A percentile compares a stretch with the other conserved stretches of the same genome.
Conservation (phyloP, 208 protist genomes). For the Acanthamoeba sp. region DNA sequence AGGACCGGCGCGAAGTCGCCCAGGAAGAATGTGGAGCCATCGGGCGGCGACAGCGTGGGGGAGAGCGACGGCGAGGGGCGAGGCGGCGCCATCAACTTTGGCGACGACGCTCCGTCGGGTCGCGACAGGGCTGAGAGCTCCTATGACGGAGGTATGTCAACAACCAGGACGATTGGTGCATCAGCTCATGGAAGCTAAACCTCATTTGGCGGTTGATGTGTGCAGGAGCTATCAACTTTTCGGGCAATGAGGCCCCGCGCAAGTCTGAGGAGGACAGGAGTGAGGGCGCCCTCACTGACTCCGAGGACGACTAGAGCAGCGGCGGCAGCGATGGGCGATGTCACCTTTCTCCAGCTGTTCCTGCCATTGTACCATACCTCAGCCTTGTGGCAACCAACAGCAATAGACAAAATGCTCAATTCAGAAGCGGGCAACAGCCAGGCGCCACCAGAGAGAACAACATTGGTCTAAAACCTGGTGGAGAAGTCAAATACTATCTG, state of each 20-base stretch:
- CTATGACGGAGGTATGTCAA: not conserved
- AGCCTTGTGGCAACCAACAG: too few species aligned
- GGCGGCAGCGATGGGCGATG: too few species aligned
- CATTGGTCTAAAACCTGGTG: too few species aligned
- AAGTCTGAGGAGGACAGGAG: conserved; percentile 10
- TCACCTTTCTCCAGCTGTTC: too few species aligned
- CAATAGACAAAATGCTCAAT: too few species aligned
- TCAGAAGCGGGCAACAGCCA: too few species aligned
- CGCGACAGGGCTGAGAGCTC: conserved; percentile 17
- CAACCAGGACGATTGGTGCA: not conserved
- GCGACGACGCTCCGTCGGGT: not conserved
- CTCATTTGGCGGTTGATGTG: not conserved
- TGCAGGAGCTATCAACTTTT: conserved; percentile 47
- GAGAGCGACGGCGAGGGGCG: not conserved
- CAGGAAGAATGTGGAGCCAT: not conserved
- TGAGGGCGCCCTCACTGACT: conserved; percentile 7
- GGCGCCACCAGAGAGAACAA: too few species aligned
- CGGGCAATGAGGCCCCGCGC: conserved; percentile 44
- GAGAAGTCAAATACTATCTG: too few species aligned
- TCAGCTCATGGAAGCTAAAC: not conserved
- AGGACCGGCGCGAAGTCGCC: not conserved
- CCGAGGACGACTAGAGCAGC: conserved; percentile 3
- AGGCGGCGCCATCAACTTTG: conserved; percentile 26
- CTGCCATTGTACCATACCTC: too few species aligned
- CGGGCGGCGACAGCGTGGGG: conserved; percentile 2